phyloP scores from a whole-genome alignment of 2,329 filamentous ascomycete genomes.

The Phyllosticta citrichinensis region DNA sequence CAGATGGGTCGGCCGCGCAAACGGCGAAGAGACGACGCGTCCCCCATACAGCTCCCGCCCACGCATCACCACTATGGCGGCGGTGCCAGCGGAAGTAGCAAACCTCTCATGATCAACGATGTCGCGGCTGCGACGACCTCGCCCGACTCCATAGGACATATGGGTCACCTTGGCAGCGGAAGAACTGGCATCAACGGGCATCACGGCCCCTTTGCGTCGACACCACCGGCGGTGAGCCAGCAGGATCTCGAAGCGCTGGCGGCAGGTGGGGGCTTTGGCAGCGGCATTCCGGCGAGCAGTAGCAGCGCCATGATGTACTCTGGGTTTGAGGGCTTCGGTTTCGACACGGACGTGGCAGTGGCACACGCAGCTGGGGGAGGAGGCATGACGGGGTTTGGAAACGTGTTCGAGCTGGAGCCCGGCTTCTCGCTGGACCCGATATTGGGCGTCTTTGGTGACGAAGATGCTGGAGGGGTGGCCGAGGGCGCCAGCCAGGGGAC shows the following conservation, averaged over 20 bases:
- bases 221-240: not conserved
- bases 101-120: not conserved
- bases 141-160: not conserved
- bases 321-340: conserved; percentile 1
- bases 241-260: not conserved
- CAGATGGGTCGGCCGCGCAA: conserved; percentile 44
- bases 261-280: not conserved
- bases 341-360: not conserved
- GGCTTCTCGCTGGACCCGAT: conserved; percentile 2
- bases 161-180: not conserved
- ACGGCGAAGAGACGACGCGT: conserved; percentile 16
- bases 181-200: not conserved
- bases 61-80: not conserved
- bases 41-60: not conserved
- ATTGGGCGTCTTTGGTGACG: not conserved
- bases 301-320: not conserved
- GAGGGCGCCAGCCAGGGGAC: not conserved
- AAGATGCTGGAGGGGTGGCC: not conserved
- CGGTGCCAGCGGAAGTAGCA: not conserved
- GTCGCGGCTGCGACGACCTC: not conserved
- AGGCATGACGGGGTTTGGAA: not conserved
- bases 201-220: not conserved
- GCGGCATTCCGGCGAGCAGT: not conserved
- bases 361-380: not conserved
- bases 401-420: conserved; percentile 1